Evolutionary conservation across 2,329 filamentous ascomycete species (phyloP).

Genomic region (Colletotrichum karsti): DNA sequence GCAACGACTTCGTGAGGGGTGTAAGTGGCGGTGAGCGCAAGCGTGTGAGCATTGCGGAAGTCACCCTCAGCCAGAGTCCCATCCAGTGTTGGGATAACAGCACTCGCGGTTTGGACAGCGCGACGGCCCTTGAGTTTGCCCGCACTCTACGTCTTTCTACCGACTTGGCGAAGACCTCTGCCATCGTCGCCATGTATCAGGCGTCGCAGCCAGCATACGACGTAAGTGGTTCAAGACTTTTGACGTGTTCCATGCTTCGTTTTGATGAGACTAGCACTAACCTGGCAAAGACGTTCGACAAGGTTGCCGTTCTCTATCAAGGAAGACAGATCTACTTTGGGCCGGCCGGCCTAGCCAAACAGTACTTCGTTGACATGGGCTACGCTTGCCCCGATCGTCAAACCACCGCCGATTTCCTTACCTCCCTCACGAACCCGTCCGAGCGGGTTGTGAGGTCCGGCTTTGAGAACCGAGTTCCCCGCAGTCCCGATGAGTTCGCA

Average conservation of each 20-base stretch:
- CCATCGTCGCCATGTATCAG: constrained; percentile 70
- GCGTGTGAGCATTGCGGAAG: constrained; percentile 74
- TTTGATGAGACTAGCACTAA: constrained; percentile 63
- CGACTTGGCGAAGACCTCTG: constrained; percentile 62
- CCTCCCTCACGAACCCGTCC: constrained; percentile 51
- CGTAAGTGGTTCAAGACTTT: constrained; percentile 70
- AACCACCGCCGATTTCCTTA: constrained; percentile 80
- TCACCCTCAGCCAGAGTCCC: constrained; percentile 54
- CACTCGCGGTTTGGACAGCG: constrained; percentile 67
- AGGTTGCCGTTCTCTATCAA: constrained; percentile 72
- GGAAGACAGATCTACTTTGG: constrained; percentile 68
- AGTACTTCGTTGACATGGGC: constrained; percentile 48
- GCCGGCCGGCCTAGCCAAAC: constrained; percentile 28
- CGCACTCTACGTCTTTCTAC: constrained; percentile 66
- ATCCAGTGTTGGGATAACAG: constrained; percentile 76
- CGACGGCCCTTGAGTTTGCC: constrained; percentile 69
- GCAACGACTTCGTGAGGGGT: constrained; percentile 64
- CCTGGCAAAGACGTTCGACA: constrained; percentile 70
- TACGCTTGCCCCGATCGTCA: constrained; percentile 63
- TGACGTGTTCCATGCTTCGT: too few species aligned
- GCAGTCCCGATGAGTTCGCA: constrained; percentile 48
- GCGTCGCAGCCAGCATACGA: constrained; percentile 51
- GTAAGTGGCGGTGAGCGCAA: constrained; percentile 68
- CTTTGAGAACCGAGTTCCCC: constrained; percentile 43
- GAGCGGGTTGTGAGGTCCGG: constrained; percentile 44